Evolutionary conservation across 352 stramenopile genomes (phyloP).

Genomic region (Pythium monospermum): DNA sequence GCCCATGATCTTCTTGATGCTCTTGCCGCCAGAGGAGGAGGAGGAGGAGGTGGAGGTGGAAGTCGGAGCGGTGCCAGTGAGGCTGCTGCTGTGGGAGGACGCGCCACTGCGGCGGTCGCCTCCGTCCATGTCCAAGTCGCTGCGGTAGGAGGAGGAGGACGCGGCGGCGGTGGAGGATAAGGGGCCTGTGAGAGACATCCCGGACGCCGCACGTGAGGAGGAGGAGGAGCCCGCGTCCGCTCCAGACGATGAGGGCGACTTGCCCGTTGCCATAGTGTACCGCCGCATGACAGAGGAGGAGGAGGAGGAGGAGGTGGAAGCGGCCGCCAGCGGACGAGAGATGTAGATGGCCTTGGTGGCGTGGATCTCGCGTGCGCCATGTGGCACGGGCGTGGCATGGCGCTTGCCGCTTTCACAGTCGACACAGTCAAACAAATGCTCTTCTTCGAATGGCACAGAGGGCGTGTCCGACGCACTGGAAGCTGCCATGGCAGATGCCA

Average conservation of each 20-base stretch:
- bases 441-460: conserved; percentile 6
- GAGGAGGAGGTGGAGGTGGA: conserved; percentile 23
- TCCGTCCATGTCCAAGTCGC: conserved; percentile 14
- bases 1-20: conserved; percentile 80
- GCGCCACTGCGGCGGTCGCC: conserved; percentile 26
- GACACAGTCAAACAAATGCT: conserved; percentile 62
- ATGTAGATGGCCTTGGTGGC: conserved; percentile 64
- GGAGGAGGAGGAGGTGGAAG: conserved; percentile 24
- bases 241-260: background rate
- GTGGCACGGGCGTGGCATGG: conserved; percentile 24
- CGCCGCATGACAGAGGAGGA: conserved; percentile 11
- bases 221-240: conserved; percentile 7
- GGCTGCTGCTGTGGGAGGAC: conserved; percentile 12
- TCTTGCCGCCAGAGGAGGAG: conserved; percentile 42
- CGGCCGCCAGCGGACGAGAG: conserved; percentile 36
- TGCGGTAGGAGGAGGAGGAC: background rate
- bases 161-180: background rate
- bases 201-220: background rate
- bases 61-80: conserved; percentile 10
- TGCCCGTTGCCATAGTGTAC: conserved; percentile 2
- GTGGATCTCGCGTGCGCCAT: conserved; percentile 59
- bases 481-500: background rate
- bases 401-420: conserved; percentile 41
- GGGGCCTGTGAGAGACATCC: conserved; percentile 4
- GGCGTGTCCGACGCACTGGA: background rate